Evolutionary conservation across 2,329 filamentous ascomycete genomes (phyloP), one percentile per base, ranked within the genome.

Genomic region (Verticillium nubilum): DNA sequence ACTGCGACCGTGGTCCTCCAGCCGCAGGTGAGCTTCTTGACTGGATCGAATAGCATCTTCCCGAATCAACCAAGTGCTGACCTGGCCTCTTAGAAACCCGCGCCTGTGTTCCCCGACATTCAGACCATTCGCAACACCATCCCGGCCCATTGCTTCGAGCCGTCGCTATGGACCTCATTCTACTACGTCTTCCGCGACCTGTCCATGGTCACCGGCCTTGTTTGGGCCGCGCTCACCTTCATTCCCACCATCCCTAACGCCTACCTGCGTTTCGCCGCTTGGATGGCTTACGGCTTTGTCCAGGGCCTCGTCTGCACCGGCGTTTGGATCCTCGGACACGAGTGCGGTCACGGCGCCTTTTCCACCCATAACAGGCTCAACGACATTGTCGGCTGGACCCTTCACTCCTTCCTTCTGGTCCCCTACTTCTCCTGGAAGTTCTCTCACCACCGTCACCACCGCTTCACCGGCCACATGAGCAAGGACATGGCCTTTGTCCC

Each of bases 401-500:
- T 86, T n/a, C 88, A 91, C 78, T 88, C 84, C 6, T 77, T 81
- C 61, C 78, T 90, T 42, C 72, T 88, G 62, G 86, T 88, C 2
- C 88, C 88, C 3, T 91, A 87, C 75, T 90, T 89, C 76, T 86
- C 83, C 55, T 91, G 88, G 88, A 86, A 88, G 74, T 86, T 85
- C 70, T 86, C 83, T 31, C 88, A 91, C 72, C 80, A 82, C 61
- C 82, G 87, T 56, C 88, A 91, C 73, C 88, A 91, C 75, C 83
- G 82, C 64, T 87, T 84, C 73, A 86, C 85, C 52, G 85, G 85
- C 64, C 82, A 89, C 74, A 85, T 88, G 76, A 80, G 86, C 60
- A 86, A 85, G 75, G 86, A 89, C 70, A 87, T 86, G 69, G 84
- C 81, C 23, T 87, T 86, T 62, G 85, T 87, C 17, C 85, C 85